Evolutionary conservation across 176 grass and related monocot species (phyloP).

Genomic region (Zizania latifolia): DNA sequence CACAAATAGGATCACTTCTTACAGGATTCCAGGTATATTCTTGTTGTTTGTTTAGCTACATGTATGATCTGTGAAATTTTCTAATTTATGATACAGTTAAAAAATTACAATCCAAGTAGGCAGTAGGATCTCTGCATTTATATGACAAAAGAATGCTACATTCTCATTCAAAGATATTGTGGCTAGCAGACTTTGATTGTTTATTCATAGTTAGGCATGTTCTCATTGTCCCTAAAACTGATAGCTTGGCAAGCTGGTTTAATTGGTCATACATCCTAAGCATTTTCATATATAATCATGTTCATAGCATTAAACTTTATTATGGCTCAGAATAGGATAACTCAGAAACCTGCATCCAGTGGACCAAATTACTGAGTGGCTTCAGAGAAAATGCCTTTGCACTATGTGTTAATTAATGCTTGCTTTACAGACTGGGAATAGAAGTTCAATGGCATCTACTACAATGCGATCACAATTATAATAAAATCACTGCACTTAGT

Average conservation of each 20-base stretch:
- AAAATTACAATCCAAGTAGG: no score
- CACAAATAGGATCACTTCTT: conserved; percentile 60
- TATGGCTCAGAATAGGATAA: no score
- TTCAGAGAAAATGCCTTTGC: no score
- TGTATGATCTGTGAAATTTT: background rate
- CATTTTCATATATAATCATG: no score
- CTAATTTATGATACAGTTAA: no score
- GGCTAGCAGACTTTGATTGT: background rate
- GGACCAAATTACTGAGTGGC: no score
- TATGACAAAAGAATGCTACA: background rate
- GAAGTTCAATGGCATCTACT: background rate
- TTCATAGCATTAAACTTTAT: no score
- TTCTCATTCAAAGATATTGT: conserved; percentile 14
- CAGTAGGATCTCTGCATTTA: no score
- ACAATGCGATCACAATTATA: background rate
- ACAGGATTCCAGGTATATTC: conserved; percentile 56
- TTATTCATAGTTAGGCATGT: conserved; percentile 15
- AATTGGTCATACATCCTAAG: background rate
- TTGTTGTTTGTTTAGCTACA: no score
- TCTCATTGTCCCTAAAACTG: background rate
- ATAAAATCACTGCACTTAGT: conserved; percentile 2
- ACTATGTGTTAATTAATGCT: background rate
- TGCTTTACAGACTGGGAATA: background rate
- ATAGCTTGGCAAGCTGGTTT: background rate
- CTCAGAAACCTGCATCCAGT: no score